Base-by-base conservation (phyloP, 192 early-diverging fungal species). In the Linnemannia zychae region DNA sequence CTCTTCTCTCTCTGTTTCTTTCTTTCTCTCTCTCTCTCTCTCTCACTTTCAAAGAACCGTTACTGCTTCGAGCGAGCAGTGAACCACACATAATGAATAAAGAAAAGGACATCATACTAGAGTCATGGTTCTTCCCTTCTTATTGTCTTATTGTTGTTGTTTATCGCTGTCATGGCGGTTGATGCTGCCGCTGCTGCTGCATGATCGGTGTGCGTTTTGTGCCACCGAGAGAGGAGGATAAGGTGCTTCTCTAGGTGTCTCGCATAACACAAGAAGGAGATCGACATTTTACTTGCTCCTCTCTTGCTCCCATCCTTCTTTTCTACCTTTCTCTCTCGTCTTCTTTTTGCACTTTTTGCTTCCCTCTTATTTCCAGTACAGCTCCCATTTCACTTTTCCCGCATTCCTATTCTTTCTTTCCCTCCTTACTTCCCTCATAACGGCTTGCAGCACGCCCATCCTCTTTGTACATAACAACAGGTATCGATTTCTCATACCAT, bases 391-490 rank as follows among this genome's bases (percentile, higher is more conserved):
- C 28, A 31, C 2, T 15, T 7, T 63, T 31, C 57, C n/a, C 22
- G 9, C 57, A 0, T 28, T 12, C 24, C 12, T 31, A 3, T 63
- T 31, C 28, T 63, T 57, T n/a, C 52, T 57, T 44, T 44, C 40
- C 40, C 40, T 9, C 40, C 9, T 44, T 44, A 3, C 40, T 44
- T 44, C 40, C 40, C 9, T 7, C 28, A 31, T 28, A 63, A 63
- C 57, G 28, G 28, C 57, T 28, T 28, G 12, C 28, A 16, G 48
- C 57, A 5, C 40, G 40, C 28, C 28, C 57, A 15, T 15, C 57
- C 57, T n/a, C n/a, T 28, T 63, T 63, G 57, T 63, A 63, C 57
- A 63, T 63, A 31, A n/a, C 24, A 63, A 31, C 12, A 63, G 57
- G 57, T 63, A 63, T 12, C 12, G 1, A 1, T 20, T 7, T 50